Evolutionary conservation across 1,284 basidiomycete genomes (phyloP).

Genomic region (Trametes versicolor): DNA sequence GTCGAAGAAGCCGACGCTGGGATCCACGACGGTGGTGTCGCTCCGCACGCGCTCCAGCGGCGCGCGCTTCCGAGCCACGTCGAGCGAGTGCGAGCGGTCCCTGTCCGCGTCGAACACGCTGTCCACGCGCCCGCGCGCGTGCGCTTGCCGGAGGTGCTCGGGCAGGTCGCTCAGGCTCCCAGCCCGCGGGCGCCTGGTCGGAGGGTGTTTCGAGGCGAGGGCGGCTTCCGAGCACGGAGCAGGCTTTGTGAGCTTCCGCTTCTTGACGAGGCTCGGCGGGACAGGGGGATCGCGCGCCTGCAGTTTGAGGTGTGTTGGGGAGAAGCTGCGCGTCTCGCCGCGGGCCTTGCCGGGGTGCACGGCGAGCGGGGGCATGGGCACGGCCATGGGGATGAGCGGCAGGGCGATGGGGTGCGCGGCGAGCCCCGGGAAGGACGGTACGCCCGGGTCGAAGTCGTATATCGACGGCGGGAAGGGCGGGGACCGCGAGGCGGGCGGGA

Average conservation of each 20-base stretch:
- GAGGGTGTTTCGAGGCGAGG: not conserved
- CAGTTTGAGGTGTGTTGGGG: conserved; percentile 40
- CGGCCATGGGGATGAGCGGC: conserved; percentile 9
- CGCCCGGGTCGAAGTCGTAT: conserved; percentile 16
- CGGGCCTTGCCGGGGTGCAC: conserved; percentile 15
- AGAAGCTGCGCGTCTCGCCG: conserved; percentile 32
- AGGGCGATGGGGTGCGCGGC: conserved; percentile 8
- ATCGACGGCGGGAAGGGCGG: conserved; percentile 15
- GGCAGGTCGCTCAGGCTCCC: conserved; percentile 23
- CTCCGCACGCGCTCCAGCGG: conserved; percentile 21
- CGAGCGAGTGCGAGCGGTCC: conserved; percentile 13
- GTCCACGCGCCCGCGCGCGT: conserved; percentile 2
- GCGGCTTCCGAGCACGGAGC: not conserved
- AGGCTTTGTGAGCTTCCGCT: conserved; percentile 29
- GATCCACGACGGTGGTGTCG: conserved; percentile 30
- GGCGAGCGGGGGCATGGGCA: conserved; percentile 8
- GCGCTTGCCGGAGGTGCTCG: not conserved
- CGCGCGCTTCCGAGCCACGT: conserved; percentile 2
- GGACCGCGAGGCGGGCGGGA: conserved; percentile 35
- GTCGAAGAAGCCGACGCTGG: not conserved
- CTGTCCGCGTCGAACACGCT: not conserved
- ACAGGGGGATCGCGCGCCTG: conserved; percentile 41
- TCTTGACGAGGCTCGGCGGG: conserved; percentile 43
- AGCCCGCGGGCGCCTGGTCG: conserved; percentile 12
- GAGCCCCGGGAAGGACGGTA: conserved; percentile 25